Conservation (phyloP, 2,329 filamentous ascomycete genomes). For the Cytospora chrysosperma region DNA sequence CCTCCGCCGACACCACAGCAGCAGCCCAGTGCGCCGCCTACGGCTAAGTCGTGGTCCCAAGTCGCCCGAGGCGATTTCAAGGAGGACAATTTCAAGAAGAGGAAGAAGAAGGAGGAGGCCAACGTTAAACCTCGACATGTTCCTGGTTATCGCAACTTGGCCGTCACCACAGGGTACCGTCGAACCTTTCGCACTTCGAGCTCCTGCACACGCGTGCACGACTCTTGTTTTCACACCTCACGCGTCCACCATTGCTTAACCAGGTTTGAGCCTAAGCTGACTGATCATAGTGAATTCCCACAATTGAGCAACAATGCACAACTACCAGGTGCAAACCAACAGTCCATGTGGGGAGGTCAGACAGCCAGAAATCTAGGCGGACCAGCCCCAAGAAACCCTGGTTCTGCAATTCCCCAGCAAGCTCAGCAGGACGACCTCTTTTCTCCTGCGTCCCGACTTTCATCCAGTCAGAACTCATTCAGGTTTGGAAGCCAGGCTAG, state of each 20-base stretch:
- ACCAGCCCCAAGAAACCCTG: constrained; percentile 50
- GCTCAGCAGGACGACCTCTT: constrained; percentile 49
- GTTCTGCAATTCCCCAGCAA: constrained; percentile 51
- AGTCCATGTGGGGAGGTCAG: constrained; percentile 55
- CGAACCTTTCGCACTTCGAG: not conserved
- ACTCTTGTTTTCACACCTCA: not conserved
- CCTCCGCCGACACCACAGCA: constrained; percentile 1
- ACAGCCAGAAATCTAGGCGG: constrained; percentile 49
- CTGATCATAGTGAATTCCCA: constrained; percentile 57
- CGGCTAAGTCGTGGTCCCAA: constrained; percentile 15
- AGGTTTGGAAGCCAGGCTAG: constrained; percentile 52
- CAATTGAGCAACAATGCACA: constrained; percentile 56
- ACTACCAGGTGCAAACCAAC: constrained; percentile 47
- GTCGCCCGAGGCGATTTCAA: constrained; percentile 9
- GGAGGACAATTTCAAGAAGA: not conserved
- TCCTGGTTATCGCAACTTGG: not conserved
- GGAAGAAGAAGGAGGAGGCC: not conserved
- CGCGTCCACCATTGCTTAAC: not conserved
- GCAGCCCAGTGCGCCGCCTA: not conserved
- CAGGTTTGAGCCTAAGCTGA: constrained; percentile 27
- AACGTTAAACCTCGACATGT: not conserved
- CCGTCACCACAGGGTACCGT: constrained; percentile 24
- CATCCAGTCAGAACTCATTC: constrained; percentile 47
- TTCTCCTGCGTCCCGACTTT: constrained; percentile 38
- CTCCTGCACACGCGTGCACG: not conserved